Conservation (phyloP, 441 rosid species). For the Adansonia madagascariensis region DNA sequence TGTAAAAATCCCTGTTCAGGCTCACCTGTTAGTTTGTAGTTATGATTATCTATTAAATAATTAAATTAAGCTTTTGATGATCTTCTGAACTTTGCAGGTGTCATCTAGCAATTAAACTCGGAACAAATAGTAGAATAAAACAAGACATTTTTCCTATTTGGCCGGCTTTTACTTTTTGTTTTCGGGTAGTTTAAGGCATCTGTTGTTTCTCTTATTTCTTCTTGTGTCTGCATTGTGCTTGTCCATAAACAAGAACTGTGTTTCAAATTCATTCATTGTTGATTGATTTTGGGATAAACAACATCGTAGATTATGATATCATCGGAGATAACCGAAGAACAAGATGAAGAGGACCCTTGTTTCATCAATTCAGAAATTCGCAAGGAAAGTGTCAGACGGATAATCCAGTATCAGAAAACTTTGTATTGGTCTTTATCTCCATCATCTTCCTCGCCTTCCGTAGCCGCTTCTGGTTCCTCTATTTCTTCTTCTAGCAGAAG, state of each 20-base stretch:
- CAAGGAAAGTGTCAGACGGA: conserved; percentile 36
- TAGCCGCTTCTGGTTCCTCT: conserved; percentile 32
- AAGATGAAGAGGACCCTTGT: conserved; percentile 26
- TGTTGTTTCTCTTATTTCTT: not conserved
- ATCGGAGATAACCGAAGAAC: conserved; percentile 46
- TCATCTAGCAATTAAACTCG: not conserved
- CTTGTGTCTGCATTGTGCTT: conserved; percentile 7
- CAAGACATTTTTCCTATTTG: not conserved
- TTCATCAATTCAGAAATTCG: conserved; percentile 26
- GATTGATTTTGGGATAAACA: not conserved
- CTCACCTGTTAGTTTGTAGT: not conserved
- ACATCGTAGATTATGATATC: conserved; percentile 22
- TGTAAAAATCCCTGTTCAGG: not conserved
- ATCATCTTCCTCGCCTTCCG: conserved; percentile 28
- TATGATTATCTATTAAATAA: no score
- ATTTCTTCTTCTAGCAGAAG: conserved; percentile 33
- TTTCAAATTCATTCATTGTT: not conserved
- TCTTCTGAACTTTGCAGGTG: no score
- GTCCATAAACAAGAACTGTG: not conserved
- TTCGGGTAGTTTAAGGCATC: not conserved
- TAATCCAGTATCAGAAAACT: conserved; percentile 43
- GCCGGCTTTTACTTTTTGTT: conserved; percentile 28
- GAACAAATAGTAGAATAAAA: not conserved
- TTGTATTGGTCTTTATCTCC: conserved; percentile 35
- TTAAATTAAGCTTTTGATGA: not conserved